Conservation (phyloP, 1,284 basidiomycete species). For the Volvariella volvacea region DNA sequence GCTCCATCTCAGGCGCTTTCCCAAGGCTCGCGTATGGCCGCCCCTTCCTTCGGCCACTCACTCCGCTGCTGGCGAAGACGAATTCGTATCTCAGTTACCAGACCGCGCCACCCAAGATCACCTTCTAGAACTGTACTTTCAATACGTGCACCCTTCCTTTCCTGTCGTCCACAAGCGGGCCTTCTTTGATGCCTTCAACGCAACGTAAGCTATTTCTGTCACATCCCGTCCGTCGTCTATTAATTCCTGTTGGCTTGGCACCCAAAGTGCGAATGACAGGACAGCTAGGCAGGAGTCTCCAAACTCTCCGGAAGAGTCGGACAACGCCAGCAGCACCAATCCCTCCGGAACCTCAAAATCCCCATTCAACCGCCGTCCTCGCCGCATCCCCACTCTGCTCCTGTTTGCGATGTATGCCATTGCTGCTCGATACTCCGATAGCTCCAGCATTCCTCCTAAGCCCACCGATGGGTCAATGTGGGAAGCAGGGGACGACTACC, state of each 20-base stretch:
- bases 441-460: conserved; percentile 22
- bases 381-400: conserved; percentile 58
- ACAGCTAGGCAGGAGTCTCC: neutral
- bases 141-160: conserved; percentile 69
- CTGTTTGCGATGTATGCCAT: conserved; percentile 75
- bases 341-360: conserved; percentile 16
- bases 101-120: conserved; percentile 52
- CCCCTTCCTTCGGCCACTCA: conserved; percentile 37
- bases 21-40: conserved; percentile 79
- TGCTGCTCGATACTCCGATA: conserved; percentile 58
- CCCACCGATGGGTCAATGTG: conserved; percentile 63
- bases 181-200: conserved; percentile 58
- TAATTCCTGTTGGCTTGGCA: conserved; percentile 1
- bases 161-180: conserved; percentile 67
- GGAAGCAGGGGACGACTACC: conserved; percentile 72
- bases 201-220: conserved; percentile 25
- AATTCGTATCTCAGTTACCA: conserved; percentile 41
- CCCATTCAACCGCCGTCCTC: conserved; percentile 32
- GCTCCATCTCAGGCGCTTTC: conserved; percentile 59
- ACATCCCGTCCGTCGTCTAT: neutral
- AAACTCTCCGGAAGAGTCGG: neutral
- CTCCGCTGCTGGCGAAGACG: conserved; percentile 28
- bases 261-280: conserved; percentile 2
- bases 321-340: conserved; percentile 16
- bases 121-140: conserved; percentile 71